Base-by-base conservation (phyloP, 2,329 filamentous ascomycete genomes). In the Magnaporthiopsis rhizophila region DNA sequence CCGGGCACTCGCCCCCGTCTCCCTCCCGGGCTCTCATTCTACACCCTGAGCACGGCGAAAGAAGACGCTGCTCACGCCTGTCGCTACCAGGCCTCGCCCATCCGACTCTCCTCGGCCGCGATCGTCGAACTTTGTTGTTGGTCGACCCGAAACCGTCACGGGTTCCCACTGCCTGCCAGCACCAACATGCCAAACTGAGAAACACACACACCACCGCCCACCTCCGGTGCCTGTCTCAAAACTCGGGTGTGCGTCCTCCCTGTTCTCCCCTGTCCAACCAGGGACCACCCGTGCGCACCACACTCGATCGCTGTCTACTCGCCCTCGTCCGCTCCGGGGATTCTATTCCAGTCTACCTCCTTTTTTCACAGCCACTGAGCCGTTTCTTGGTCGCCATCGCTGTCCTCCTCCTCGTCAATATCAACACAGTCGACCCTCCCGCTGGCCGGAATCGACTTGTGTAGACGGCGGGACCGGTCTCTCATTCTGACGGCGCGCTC, bases 401-500 rank as follows among this genome's bases (percentile, higher is more conserved):
- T 15, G 45, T n/a, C 6, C 21, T 13, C 45, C 1, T 57, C 60
- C 67, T 68, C 65, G 65, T 65, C 68, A 65, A 69, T 59, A 63
- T 67, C 65, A 64, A 67, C 69, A 69, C 67, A 69, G 71, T 74
- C 72, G 70, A 67, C 45, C 67, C 65, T 69, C 70, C 74, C 73
- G 73, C 73, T 65, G 73, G 73, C 73, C 72, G 69, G 69, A 66
- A 68, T 66, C 70, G 72, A 72, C 71, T 71, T 70, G 70, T 73
- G 68, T 68, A 65, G 65, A 73, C 70, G 70, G 69, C 69, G 58
- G 69, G 69, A 58, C 69, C 69, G 68, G 64, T 34, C 63, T 62
- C 65, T 63, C 59, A 61, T 36, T 36, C 66, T 61, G 58, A 64
- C 63, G 56, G n/a, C n/a, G 59, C 45, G 32, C 58, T 61, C 59